A percentile compares a stretch with the other conserved stretches of the same genome.
phyloP scores from a whole-genome alignment of 1,139 yeast species.

The Lizanozyma gosingica region DNA sequence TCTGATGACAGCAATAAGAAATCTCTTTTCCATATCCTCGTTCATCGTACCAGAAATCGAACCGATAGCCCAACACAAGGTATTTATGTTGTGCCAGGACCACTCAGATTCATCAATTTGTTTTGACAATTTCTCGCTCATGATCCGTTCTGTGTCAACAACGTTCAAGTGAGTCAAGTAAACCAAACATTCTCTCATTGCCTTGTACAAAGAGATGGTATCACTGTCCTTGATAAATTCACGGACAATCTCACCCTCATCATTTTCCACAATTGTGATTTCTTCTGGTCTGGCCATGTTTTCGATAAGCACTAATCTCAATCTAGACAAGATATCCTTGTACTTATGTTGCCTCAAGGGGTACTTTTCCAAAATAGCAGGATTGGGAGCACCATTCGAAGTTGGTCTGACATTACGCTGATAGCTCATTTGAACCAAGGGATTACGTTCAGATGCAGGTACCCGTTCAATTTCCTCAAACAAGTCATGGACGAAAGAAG shows the following conservation, averaged over 20 bases:
- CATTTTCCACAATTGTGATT: conserved; percentile 92
- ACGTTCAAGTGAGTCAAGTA: conserved; percentile 94
- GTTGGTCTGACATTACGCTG: conserved; percentile 38
- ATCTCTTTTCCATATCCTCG: conserved; percentile 94
- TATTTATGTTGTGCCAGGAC: conserved; percentile 98
- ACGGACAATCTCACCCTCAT: conserved; percentile 97
- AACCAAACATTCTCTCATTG: conserved; percentile 92
- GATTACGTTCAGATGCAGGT: conserved; percentile 64
- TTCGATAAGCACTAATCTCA: conserved; percentile 87
- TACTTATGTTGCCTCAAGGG: conserved; percentile 85
- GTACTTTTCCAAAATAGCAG: conserved; percentile 62
- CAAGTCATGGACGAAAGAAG: conserved; percentile 67
- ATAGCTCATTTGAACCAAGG: conserved; percentile 64
- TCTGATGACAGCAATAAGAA: conserved; percentile 85
- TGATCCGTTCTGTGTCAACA: conserved; percentile 84
- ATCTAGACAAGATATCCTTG: conserved; percentile 61
- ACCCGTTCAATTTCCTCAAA: conserved; percentile 79
- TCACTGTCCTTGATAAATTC: conserved; percentile 96
- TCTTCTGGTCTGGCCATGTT: conserved; percentile 99
- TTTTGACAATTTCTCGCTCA: conserved; percentile 82
- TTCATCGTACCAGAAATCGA: conserved; percentile 98
- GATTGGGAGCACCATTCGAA: conserved; percentile 80
- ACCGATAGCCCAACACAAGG: conserved; percentile 99
- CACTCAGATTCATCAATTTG: conserved; percentile 96
- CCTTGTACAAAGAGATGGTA: conserved; percentile 88